phyloP scores from a whole-genome alignment of 176 grass and related monocot genomes.

The Cenchrus fungigraminus region DNA sequence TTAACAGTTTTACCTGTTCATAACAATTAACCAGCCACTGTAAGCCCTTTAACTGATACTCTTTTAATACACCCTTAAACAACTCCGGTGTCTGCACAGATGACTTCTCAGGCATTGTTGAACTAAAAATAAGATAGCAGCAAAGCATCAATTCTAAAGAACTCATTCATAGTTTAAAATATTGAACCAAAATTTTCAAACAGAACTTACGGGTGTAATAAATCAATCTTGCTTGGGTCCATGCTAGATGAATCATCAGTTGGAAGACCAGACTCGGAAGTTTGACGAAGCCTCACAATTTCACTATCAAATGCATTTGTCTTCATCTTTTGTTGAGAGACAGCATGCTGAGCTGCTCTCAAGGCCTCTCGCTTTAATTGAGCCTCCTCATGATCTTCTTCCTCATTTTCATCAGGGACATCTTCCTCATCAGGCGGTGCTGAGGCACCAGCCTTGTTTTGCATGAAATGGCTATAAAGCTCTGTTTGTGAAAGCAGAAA shows the following conservation, averaged over 20 bases:
- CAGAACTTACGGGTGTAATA: slow-evolving; percentile 91
- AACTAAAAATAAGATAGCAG: slow-evolving; percentile 64
- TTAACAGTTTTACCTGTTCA: slow-evolving; percentile 76
- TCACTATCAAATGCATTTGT: slow-evolving; percentile 98
- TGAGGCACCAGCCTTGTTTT: slow-evolving; percentile 80
- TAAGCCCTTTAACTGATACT: slow-evolving; percentile 97
- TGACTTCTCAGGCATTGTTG: slow-evolving; percentile 96
- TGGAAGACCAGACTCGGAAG: slow-evolving; percentile 53
- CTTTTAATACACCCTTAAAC: slow-evolving; percentile 96
- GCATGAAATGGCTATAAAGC: slow-evolving; percentile 99
- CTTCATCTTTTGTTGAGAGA: slow-evolving; percentile 93
- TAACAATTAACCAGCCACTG: slow-evolving; percentile 99
- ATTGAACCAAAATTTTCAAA: slow-evolving; percentile 17
- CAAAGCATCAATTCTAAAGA: slow-evolving; percentile 24
- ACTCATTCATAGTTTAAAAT: slow-evolving; percentile 22
- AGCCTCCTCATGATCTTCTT: slow-evolving; percentile 91
- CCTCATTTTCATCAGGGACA: slow-evolving; percentile 54
- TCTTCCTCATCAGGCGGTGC: slow-evolving; percentile 55
- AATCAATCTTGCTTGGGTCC: slow-evolving; percentile 82
- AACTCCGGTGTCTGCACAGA: slow-evolving; percentile 91
- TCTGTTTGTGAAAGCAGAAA: slow-evolving; percentile 98
- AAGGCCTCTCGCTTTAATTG: slow-evolving; percentile 92
- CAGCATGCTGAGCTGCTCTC: slow-evolving; percentile 84
- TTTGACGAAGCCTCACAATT: slow-evolving; percentile 68
- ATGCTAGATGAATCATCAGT: slow-evolving; percentile 60